phyloP scores from a whole-genome alignment of 257 asterid genomes.

The Anisodus acutangulus region DNA sequence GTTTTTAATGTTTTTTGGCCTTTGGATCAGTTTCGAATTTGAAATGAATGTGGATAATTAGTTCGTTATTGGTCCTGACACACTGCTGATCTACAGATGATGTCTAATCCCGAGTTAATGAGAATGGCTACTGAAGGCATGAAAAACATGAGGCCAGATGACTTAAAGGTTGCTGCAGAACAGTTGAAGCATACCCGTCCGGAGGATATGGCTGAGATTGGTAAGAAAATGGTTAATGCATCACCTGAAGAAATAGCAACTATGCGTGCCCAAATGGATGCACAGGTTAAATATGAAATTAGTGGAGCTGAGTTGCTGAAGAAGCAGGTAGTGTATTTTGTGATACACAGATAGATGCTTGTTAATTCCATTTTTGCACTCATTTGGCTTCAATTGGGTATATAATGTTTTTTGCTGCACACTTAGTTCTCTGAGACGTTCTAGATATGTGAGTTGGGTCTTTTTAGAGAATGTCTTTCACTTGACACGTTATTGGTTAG shows the following conservation, averaged over 20 bases:
- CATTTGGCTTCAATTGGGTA: conserved; percentile 5
- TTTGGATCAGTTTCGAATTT: neutral
- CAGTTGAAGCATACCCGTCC: conserved; percentile 91
- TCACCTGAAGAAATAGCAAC: conserved; percentile 90
- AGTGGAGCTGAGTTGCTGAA: conserved; percentile 88
- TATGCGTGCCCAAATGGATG: conserved; percentile 76
- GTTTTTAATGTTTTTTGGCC: neutral
- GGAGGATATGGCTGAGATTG: conserved; percentile 86
- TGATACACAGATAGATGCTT: neutral
- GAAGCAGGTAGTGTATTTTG: conserved; percentile 67
- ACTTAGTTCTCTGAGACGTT: neutral
- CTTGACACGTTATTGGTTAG: conserved; percentile 8
- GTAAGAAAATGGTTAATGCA: conserved; percentile 89
- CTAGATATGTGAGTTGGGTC: neutral
- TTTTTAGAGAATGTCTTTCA: neutral
- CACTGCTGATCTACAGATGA: conserved; percentile 66
- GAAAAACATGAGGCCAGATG: conserved; percentile 90
- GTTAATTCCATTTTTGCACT: conserved; percentile 19
- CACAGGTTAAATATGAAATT: conserved; percentile 77
- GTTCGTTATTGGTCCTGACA: conserved; percentile 22
- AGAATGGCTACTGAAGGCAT: conserved; percentile 96
- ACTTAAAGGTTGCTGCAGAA: conserved; percentile 85
- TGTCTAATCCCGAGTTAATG: conserved; percentile 96
- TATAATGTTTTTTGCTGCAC: neutral
- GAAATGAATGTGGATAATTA: neutral